Evolutionary conservation across 2,329 filamentous ascomycete genomes (phyloP), one percentile per base, ranked within the genome.

Genomic region (Colletotrichum graminicola): DNA sequence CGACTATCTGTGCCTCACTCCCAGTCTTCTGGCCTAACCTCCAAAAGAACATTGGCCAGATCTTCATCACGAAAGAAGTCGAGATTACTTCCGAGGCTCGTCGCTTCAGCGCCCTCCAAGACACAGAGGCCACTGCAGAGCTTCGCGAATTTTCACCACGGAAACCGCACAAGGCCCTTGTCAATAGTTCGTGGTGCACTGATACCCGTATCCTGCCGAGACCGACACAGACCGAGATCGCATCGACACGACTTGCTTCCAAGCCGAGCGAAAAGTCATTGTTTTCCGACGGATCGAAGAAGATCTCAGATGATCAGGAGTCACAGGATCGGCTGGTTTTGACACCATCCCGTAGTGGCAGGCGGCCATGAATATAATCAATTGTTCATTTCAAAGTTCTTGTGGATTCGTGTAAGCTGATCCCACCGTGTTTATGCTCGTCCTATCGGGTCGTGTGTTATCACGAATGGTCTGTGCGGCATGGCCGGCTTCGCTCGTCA

Each of bases 61-160:
- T 82, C 69, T 80, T 81, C 68, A 77, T 82, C 18, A 81, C 80
- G 18, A 78, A 78, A 16, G 80, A 82, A 61, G 77, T 82, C 55
- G 71, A 76, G 26, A 71, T 78, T n/a, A 76, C 74, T 10, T 73
- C 74, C 5, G 75, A 76, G 61, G 32, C 62, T 1, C 62, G 70
- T 8, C 66, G 70, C 14, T 66, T 70, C 41, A 66, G 60, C 47
- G 45, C n/a, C 23, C 26, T 60, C 39, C 26, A 8, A 4, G 61
- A 72, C 51, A 54, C 62, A 1, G 70, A 60, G 2, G 29, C 23
- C 16, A 21, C 45, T 8, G 68, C 64, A 0, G 68, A 71, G 45
- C 52, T 71, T 5, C 36, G 59, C 26, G 52, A 71, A 8, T 52
- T 71, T 8, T 39, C 68, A 4, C 65, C 65, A 2, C n/a, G 29